Base-by-base conservation (phyloP, 305 asterid genomes). In the Caryopteris hybrid region DNA sequence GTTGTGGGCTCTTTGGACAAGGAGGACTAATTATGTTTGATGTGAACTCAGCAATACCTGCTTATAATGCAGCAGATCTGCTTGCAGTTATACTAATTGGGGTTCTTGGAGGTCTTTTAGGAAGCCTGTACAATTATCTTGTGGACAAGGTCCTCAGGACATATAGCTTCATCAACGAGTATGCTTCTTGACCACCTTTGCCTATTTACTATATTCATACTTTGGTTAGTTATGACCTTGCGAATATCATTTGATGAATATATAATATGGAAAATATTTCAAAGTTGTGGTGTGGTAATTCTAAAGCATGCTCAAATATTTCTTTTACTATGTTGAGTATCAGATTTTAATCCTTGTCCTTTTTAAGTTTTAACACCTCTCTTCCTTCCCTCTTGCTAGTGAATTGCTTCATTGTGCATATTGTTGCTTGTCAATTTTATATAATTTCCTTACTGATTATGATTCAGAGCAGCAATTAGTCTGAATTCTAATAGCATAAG, bases 11-110 rank as follows among this genome's bases (percentile, higher is more conserved):
- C 21, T 93, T 93, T 56, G 99, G 99, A 66, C 76, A 90, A 79
- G 99, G 99, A 75, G 97, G 97, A 64, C 79, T 90, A 43, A 90
- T 88, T 68, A 90, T 90, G 95, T 90, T 90, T 27, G 91, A 90
- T 61, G 80, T 90, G 31, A 83, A 83, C 60, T 76, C 91, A 5
- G 55, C 79, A 5, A 13, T 60, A 66, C 96, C 97, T 68, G 56
- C 76, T 61, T 88, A 93, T 73, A 80, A 79, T 80, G 64, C 84
- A 52, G 58, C 77, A 50, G 99, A 93, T 82, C 71, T 93, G 66
- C 79, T 93, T 52, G 99, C 99, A 12, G 85, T 93, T 71, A 51
- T 93, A 47, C 62, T 90, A 21, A 76, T 93, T 45, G 99, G 99
- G 57, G 78, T 87, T 70, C 86, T 93, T 18, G 99, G 99, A 71